Percentiles rank a stretch among this genome's conserved stretches.
These are phyloP conservation scores for Spinellus fusiger DNA, from an alignment of 192 early-diverging fungal species.

Conservation along the genomic window DNA sequence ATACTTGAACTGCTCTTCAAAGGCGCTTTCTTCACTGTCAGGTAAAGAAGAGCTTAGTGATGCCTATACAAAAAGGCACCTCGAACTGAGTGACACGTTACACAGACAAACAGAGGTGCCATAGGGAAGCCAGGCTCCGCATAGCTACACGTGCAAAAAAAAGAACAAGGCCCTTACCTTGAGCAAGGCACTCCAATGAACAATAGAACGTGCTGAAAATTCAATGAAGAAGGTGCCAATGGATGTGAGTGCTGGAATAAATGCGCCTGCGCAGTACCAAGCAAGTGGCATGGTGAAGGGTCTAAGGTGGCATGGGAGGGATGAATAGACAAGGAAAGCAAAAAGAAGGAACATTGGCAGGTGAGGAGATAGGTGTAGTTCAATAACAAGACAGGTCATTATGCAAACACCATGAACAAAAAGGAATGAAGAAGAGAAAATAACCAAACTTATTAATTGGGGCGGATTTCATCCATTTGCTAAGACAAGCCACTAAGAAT, in stretches of 20 bases:
- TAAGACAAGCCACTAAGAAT: not conserved
- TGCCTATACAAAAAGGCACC: not conserved
- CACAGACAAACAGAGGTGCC: not conserved
- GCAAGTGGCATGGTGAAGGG: no score
- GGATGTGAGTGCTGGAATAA: not conserved
- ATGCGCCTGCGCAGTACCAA: not conserved
- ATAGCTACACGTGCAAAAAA: not conserved
- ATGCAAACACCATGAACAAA: not conserved
- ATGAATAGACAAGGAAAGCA: no score
- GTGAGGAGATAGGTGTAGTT: no score
- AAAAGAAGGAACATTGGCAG: no score
- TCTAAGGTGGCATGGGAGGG: no score
- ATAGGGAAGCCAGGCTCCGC: not conserved
- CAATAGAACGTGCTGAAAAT: not conserved
- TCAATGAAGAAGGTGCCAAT: not conserved
- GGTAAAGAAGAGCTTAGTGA: slow-evolving; percentile 25
- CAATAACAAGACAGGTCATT: no score
- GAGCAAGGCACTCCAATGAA: not conserved
- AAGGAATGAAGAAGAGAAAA: not conserved
- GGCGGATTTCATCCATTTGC: not conserved
- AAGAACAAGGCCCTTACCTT: not conserved
- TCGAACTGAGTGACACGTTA: not conserved
- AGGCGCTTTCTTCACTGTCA: slow-evolving; percentile 40
- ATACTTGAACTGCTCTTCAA: slow-evolving; percentile 57
- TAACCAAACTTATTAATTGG: not conserved